phyloP scores from a whole-genome alignment of 2,329 filamentous ascomycete genomes.

The Aureobasidium uvarum region DNA sequence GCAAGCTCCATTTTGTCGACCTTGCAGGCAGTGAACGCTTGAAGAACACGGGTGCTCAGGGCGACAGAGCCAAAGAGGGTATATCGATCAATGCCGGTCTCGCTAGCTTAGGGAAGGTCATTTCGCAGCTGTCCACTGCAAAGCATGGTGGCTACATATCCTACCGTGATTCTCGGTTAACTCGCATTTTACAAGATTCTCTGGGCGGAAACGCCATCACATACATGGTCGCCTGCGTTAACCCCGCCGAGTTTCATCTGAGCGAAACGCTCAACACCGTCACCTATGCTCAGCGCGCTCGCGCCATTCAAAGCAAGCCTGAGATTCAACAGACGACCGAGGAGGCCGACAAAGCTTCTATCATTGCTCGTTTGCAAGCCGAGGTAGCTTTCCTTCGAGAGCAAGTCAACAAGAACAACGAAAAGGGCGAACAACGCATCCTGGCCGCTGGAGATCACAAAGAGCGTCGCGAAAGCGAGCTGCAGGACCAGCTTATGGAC shows the following conservation, averaged over 20 bases:
- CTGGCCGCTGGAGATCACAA: conserved; percentile 38
- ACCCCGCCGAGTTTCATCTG: conserved; percentile 91
- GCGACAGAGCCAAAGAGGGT: conserved; percentile 89
- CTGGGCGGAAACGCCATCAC: conserved; percentile 96
- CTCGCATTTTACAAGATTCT: conserved; percentile 91
- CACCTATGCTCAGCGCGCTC: conserved; percentile 89
- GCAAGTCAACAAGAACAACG: conserved; percentile 83
- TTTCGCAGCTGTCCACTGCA: conserved; percentile 92
- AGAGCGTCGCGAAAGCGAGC: conserved; percentile 67
- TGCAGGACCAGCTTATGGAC: conserved; percentile 92
- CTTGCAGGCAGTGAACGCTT: conserved; percentile 92
- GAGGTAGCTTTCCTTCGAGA: conserved; percentile 92
- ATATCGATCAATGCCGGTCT: conserved; percentile 98
- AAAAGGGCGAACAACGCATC: conserved; percentile 54
- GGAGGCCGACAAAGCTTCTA: conserved; percentile 87
- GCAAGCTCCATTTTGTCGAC: conserved; percentile 98
- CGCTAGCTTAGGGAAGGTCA: conserved; percentile 94
- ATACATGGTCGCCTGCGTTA: conserved; percentile 99
- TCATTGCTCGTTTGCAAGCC: conserved; percentile 89
- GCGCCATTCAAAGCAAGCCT: conserved; percentile 96
- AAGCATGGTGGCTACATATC: conserved; percentile 87
- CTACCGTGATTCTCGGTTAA: conserved; percentile 97
- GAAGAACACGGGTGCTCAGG: conserved; percentile 95
- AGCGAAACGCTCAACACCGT: conserved; percentile 98
- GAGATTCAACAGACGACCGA: conserved; percentile 87